Conservation (phyloP, 2,329 filamentous ascomycete genomes). For the Fusarium nodosum region DNA sequence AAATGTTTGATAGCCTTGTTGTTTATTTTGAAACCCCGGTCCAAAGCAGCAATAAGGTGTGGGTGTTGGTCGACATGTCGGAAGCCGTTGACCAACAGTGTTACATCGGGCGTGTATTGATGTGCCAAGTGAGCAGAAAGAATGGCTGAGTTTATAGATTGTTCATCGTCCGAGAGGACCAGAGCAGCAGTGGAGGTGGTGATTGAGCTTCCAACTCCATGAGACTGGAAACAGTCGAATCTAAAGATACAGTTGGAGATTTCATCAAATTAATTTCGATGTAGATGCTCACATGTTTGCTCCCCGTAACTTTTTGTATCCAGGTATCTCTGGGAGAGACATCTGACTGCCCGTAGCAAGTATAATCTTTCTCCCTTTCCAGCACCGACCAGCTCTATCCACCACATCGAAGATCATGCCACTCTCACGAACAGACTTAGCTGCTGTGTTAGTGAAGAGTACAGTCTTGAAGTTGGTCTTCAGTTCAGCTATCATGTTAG, state of each 20-base stretch:
- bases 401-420: slow-evolving; percentile 3
- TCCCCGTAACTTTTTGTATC: not conserved
- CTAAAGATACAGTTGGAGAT: not conserved
- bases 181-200: not conserved
- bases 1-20: not conserved
- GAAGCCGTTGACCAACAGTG: not conserved
- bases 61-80: not conserved
- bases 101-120: not conserved
- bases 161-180: not conserved
- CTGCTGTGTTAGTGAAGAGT: not conserved
- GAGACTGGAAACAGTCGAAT: not conserved
- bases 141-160: not conserved
- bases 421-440: not conserved
- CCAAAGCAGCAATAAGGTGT: fast-evolving
- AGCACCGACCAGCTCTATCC: not conserved
- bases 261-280: fast-evolving
- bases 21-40: fast-evolving
- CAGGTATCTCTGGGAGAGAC: not conserved
- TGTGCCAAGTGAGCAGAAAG: not conserved
- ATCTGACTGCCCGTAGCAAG: not conserved
- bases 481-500: not conserved
- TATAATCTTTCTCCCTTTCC: slow-evolving; percentile 18
- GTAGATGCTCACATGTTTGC: not conserved
- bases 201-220: fast-evolving
- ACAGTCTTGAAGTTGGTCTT: slow-evolving; percentile 2